phyloP scores from a whole-genome alignment of 2,329 filamentous ascomycete species.

The Beauveria sp. region DNA sequence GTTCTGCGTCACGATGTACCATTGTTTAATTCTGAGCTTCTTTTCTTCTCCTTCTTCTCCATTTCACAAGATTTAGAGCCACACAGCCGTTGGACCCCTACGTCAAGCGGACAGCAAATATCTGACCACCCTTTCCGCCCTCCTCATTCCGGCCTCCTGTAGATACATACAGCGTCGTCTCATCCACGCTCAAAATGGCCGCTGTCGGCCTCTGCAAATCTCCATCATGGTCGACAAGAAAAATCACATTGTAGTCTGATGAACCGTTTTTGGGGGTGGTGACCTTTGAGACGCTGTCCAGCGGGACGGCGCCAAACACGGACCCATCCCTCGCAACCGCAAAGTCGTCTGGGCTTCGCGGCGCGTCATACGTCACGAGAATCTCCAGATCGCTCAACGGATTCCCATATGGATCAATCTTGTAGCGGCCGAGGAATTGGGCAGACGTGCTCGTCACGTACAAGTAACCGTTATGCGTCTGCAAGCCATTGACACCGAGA shows the following conservation, averaged over 20 bases:
- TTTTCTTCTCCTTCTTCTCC: not conserved
- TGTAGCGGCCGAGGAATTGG: conserved; percentile 12
- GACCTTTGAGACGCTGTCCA: conserved; percentile 1
- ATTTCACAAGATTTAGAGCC: not conserved
- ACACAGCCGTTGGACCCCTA: not conserved
- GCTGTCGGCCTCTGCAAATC: conserved; percentile 13
- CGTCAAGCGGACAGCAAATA: conserved; percentile 1
- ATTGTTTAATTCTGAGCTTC: not conserved
- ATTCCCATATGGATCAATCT: conserved; percentile 9
- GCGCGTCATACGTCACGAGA: conserved; percentile 1
- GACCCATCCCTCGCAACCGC: conserved; percentile 12
- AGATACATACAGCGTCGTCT: conserved; percentile 14
- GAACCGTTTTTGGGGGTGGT: not conserved
- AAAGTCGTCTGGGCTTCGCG: conserved; percentile 15
- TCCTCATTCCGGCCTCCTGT: conserved; percentile 9
- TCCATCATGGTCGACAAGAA: conserved; percentile 4
- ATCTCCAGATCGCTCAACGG: conserved; percentile 10
- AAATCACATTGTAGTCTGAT: not conserved
- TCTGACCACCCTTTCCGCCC: conserved; percentile 3
- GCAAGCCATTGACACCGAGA: conserved; percentile 17
- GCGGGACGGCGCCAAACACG: conserved; percentile 11
- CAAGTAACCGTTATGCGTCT: conserved; percentile 13
- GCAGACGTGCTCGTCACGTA: conserved; percentile 17
- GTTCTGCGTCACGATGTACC: not conserved
- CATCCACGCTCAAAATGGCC: conserved; percentile 12